Base-by-base conservation (phyloP, 768 basidiomycete genomes). In the Leccinum aurantiacum region DNA sequence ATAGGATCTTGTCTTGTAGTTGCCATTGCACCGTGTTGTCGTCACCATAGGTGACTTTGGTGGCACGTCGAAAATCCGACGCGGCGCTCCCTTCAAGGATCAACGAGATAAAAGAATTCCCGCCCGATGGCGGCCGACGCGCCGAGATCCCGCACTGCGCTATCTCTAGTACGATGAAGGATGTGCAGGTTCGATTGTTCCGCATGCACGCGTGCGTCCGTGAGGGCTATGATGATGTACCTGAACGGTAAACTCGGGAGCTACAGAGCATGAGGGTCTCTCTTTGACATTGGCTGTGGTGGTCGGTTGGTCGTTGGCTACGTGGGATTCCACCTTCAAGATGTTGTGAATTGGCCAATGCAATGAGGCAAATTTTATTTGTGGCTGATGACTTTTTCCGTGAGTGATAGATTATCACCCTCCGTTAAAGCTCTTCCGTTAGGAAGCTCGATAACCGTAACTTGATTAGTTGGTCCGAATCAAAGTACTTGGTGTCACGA, bases 11-110 rank as follows among this genome's bases (percentile, higher is more conserved):
- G 6, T 13, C 14, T 6, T 14, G 47, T 14, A 19, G 17, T 58
- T 48, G 11, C 11, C 11, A 31, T 13, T 33, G 8, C 22, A 35
- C n/a, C 6, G 6, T 25, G 15, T 11, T 33, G 10, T 53, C 31
- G 3, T 33, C 19, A 44, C 6, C 3, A 35, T 17, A 63, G 58
- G 74, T 35, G 77, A 76, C 67, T 62, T 75, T 48, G 75, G 77
- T 55, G 90, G 93, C 75, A 90, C 93, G 46, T 91, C 90, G 92
- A 84, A 91, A 66, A 85, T 89, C n/a, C n/a, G n/a, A n/a, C n/a
- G n/a, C n/a, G n/a, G n/a, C n/a, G n/a, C n/a, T n/a, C n/a, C n/a
- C n/a, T n/a, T n/a, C 5, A 84, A 80, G 66, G 89, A 93, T 72
- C 93, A 95, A 38, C 76, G 75, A 27, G 27, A 27, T 27, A 27